Evolutionary conservation across 2,329 filamentous ascomycete genomes (phyloP).

Genomic region (Diaporthe destruens): DNA sequence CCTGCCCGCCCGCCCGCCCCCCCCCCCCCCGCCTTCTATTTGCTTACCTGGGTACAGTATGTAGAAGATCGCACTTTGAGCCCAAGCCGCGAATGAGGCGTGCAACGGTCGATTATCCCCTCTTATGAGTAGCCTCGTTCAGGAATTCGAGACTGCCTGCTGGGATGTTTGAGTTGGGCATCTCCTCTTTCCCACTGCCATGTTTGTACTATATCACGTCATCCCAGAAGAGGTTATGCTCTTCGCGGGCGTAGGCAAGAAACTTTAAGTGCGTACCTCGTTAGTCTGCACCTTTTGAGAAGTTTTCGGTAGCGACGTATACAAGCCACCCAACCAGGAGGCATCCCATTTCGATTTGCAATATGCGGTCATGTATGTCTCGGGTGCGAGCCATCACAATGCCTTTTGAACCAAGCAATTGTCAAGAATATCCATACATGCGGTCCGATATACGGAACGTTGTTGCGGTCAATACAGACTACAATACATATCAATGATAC

Average conservation of each 20-base stretch:
- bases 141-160: neutral
- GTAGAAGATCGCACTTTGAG: neutral
- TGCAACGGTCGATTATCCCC: neutral
- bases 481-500: neutral
- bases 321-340: neutral
- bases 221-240: neutral
- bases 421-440: neutral
- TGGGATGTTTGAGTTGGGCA: neutral
- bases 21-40: neutral
- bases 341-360: neutral
- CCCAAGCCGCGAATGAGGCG: neutral
- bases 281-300: neutral
- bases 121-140: neutral
- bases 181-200: too few relatives aligned
- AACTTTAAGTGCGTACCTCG: neutral
- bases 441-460: too few relatives aligned
- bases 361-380: neutral
- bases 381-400: neutral
- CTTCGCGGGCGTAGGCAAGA: neutral
- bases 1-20: neutral
- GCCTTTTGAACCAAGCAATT: neutral
- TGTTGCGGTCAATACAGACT: too few relatives aligned
- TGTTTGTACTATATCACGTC: neutral
- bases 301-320: neutral
- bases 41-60: neutral